Percentiles rank a stretch among this genome's conserved stretches.
phyloP scores from a whole-genome alignment of 148 eudicot species.

The Nepenthes mirabilis region DNA sequence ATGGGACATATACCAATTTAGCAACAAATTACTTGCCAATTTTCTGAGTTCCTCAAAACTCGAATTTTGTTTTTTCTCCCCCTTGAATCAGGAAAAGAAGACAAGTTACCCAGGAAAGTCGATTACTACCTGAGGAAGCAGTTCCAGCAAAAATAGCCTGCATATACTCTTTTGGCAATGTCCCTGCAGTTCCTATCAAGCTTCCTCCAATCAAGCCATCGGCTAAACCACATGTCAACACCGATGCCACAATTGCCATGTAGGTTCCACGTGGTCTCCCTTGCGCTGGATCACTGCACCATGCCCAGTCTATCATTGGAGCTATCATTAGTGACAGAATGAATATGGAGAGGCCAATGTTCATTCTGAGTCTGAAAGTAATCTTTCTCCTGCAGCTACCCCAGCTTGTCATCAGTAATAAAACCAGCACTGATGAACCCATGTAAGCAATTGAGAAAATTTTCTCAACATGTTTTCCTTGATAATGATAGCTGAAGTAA shows the following conservation, averaged over 20 bases:
- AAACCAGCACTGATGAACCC: constrained; percentile 44
- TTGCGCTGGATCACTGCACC: constrained; percentile 7
- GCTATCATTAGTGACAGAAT: constrained; percentile 39
- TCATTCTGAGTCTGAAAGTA: constrained; percentile 46
- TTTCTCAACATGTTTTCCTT: constrained; percentile 44
- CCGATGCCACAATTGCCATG: constrained; percentile 31
- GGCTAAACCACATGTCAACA: constrained; percentile 55
- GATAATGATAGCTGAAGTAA: constrained; percentile 55
- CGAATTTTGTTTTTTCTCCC: not conserved
- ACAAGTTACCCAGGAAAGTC: constrained; percentile 1
- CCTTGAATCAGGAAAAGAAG: not conserved
- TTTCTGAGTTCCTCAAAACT: not conserved
- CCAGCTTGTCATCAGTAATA: constrained; percentile 31
- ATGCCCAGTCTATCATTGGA: constrained; percentile 44
- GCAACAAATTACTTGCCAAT: no score
- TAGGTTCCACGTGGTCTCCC: constrained; percentile 21
- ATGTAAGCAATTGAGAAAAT: constrained; percentile 75
- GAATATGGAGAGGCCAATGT: constrained; percentile 53
- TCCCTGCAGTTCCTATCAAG: constrained; percentile 68
- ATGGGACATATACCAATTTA: no score
- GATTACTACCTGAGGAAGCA: constrained; percentile 59
- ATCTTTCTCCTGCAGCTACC: constrained; percentile 9
- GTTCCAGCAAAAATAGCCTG: constrained; percentile 90
- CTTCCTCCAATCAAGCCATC: constrained; percentile 81
- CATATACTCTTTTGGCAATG: constrained; percentile 72